Evolutionary conservation across 176 grass and related monocot species (phyloP).

Genomic region (Chloris gayana): DNA sequence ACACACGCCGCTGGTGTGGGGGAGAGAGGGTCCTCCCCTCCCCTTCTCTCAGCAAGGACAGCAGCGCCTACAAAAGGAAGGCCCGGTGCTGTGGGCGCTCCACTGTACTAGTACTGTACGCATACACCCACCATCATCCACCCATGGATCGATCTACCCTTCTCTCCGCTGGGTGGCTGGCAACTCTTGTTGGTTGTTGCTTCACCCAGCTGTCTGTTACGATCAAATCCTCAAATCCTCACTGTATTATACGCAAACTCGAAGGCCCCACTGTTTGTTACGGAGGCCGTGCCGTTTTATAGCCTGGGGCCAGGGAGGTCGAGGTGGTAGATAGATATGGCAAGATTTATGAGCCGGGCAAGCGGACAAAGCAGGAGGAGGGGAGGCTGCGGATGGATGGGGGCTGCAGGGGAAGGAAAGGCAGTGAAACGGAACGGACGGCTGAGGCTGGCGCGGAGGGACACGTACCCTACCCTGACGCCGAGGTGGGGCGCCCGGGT

Average conservation of each 20-base stretch:
- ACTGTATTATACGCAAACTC: not conserved
- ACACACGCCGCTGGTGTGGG: not conserved
- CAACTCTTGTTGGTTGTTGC: not conserved
- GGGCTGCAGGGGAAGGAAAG: not conserved
- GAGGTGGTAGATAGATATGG: not conserved
- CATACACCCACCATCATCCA: not conserved
- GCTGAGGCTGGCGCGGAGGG: not conserved
- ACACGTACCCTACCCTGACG: constrained; percentile 30
- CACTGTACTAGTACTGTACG: not conserved
- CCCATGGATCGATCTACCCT: not conserved
- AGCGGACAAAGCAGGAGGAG: constrained; percentile 26
- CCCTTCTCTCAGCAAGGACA: too few relatives aligned
- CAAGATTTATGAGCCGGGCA: constrained; percentile 29
- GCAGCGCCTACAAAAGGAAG: constrained; percentile 45
- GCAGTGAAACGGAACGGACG: constrained; percentile 35
- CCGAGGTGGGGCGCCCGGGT: constrained; percentile 31
- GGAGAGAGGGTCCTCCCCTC: too few relatives aligned
- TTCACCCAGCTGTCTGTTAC: not conserved
- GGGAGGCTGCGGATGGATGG: not conserved
- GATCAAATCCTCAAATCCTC: too few relatives aligned
- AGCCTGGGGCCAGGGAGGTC: not conserved
- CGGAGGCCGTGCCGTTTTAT: constrained; percentile 32
- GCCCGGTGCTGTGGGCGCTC: constrained; percentile 12
- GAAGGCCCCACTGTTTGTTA: constrained; percentile 30
- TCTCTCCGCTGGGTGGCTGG: not conserved